Conservation (phyloP, 805 yeast genomes). For the Yamadazyma akitaensis region DNA sequence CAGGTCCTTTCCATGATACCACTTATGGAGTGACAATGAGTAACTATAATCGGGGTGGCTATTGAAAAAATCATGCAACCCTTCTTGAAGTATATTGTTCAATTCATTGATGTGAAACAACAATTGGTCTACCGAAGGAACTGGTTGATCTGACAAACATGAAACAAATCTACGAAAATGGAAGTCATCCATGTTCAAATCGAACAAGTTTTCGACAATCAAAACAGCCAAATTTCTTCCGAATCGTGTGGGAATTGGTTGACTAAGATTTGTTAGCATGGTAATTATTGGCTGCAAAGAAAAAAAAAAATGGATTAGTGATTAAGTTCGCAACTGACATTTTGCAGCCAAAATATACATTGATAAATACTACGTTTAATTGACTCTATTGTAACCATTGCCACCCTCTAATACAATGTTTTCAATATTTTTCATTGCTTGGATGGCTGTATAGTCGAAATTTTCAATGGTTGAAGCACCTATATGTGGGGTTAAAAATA, state of each 20-base stretch:
- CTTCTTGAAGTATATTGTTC: slow-evolving; percentile 18
- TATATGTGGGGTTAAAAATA: slow-evolving; percentile 65
- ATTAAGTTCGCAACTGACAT: background rate
- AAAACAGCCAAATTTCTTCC: slow-evolving; percentile 14
- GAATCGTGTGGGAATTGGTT: background rate
- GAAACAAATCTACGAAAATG: slow-evolving; percentile 16
- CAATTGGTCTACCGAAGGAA: slow-evolving; percentile 18
- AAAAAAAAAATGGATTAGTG: too few relatives aligned
- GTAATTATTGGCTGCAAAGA: slow-evolving; percentile 6
- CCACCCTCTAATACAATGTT: slow-evolving; percentile 25
- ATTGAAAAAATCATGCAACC: slow-evolving; percentile 17
- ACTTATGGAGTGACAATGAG: slow-evolving; percentile 21
- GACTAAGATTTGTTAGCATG: background rate
- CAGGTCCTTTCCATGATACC: slow-evolving; percentile 12
- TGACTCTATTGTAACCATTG: slow-evolving; percentile 10
- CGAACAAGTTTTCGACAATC: slow-evolving; percentile 20
- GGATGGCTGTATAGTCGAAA: slow-evolving; percentile 47
- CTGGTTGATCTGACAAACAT: slow-evolving; percentile 5
- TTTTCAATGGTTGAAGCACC: slow-evolving; percentile 66
- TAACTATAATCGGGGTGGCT: slow-evolving; percentile 10
- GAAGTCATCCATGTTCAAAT: slow-evolving; percentile 17
- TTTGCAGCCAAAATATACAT: background rate
- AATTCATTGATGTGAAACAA: slow-evolving; percentile 18
- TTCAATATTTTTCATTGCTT: slow-evolving; percentile 55
- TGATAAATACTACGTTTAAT: slow-evolving; percentile 2